Evolutionary conservation across 2,329 filamentous ascomycete species (phyloP).

Genomic region (Colletotrichum neosansevieriae): DNA sequence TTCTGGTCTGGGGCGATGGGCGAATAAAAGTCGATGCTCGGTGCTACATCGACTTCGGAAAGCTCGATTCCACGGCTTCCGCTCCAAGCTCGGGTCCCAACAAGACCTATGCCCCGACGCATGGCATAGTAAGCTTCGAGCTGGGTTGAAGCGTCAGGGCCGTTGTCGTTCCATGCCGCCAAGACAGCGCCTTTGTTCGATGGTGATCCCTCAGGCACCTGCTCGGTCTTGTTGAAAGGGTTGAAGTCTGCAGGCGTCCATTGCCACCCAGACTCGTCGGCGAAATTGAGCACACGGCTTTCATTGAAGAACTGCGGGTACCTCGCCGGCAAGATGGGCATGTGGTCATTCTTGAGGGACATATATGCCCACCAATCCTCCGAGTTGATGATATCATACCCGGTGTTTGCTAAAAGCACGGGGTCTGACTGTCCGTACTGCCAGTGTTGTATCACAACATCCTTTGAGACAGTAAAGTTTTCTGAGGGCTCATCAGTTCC

Average conservation of each 20-base stretch:
- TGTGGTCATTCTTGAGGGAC: slow-evolving; percentile 65
- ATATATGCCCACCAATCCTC: slow-evolving; percentile 67
- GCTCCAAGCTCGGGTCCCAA: slow-evolving; percentile 55
- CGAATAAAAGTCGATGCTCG: slow-evolving; percentile 53
- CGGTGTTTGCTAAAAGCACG: slow-evolving; percentile 50
- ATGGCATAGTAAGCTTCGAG: slow-evolving; percentile 61
- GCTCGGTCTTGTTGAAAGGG: slow-evolving; percentile 54
- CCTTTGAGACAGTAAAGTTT: slow-evolving; percentile 51
- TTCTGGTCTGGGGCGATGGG: slow-evolving; percentile 57
- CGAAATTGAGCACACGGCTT: slow-evolving; percentile 59
- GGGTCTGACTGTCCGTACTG: slow-evolving; percentile 55
- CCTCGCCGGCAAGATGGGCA: slow-evolving; percentile 57
- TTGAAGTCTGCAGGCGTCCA: slow-evolving; percentile 61
- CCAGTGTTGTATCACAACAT: slow-evolving; percentile 61
- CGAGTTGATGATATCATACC: slow-evolving; percentile 58
- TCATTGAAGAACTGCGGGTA: slow-evolving; percentile 62
- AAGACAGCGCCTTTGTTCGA: slow-evolving; percentile 52
- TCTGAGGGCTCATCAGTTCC: slow-evolving; percentile 59
- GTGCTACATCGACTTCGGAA: slow-evolving; percentile 43
- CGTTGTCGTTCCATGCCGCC: slow-evolving; percentile 63
- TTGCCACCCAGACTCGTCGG: slow-evolving; percentile 54
- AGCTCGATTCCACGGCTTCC: slow-evolving; percentile 52
- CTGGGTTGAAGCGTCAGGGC: slow-evolving; percentile 60
- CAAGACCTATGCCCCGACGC: slow-evolving; percentile 57
- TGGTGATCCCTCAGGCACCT: slow-evolving; percentile 48